These are phyloP conservation scores for Eleusine coracana DNA, from an alignment of 176 grass and related monocot genomes.

Conservation along the genomic window DNA sequence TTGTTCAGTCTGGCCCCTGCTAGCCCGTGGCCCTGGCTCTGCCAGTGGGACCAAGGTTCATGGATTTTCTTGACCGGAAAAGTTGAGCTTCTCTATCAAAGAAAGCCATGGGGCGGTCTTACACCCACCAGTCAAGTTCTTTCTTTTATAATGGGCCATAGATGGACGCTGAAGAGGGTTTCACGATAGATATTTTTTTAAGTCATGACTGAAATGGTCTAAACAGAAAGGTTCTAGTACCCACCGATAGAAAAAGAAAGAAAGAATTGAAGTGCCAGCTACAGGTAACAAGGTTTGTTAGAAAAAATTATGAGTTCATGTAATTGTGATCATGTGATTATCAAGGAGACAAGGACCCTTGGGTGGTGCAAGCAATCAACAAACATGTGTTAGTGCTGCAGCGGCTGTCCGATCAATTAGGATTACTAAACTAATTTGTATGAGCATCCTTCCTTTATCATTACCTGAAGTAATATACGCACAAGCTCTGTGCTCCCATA, in stretches of 20 bases:
- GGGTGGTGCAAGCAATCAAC: neutral
- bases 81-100: too few species aligned
- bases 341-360: neutral
- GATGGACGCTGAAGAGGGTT: neutral
- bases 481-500: conserved; percentile 98
- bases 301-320: neutral
- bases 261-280: neutral
- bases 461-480: conserved; percentile 89
- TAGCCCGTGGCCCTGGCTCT: too few species aligned
- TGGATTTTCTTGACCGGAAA: too few species aligned
- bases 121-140: too few species aligned
- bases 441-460: neutral
- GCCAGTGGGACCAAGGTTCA: too few species aligned
- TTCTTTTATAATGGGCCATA: neutral
- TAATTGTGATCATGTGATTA: conserved; percentile 20
- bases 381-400: conserved; percentile 31
- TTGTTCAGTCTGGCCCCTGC: too few species aligned
- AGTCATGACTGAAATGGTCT: neutral
- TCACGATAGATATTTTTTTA: conserved; percentile 18
- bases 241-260: neutral
- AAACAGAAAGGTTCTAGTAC: neutral
- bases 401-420: neutral
- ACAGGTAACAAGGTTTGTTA: neutral
- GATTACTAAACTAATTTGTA: conserved; percentile 23
- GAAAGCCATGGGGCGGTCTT: too few species aligned